Conservation (phyloP, 768 basidiomycete species). For the Suillus variegatus region DNA sequence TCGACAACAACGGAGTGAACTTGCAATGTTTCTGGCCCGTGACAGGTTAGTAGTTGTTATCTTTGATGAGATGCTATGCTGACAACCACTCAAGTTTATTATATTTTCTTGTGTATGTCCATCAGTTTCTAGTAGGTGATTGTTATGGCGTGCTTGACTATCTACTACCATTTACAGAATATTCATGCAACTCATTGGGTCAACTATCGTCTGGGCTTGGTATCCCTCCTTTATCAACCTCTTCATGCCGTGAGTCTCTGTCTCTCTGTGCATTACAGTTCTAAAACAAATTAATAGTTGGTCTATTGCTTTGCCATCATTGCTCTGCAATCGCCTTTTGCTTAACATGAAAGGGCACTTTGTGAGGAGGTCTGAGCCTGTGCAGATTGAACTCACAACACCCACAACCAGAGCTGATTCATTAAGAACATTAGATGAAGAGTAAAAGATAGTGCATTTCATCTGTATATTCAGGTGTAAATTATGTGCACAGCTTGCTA, state of each 20-base stretch:
- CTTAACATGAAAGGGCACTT: conserved; percentile 23
- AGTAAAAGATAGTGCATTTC: background rate
- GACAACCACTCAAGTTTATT: conserved; percentile 15
- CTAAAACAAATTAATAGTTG: conserved; percentile 17
- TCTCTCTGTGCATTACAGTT: background rate
- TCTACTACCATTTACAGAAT: no score
- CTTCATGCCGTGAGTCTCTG: conserved; percentile 23
- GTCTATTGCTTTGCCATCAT: conserved; percentile 25
- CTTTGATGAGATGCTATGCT: background rate
- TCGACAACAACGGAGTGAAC: conserved; percentile 1
- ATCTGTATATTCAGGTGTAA: no score
- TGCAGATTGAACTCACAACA: background rate
- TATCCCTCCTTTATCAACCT: conserved; percentile 20
- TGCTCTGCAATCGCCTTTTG: conserved; percentile 25
- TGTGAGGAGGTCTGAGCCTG: background rate
- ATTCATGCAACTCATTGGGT: conserved; percentile 18
- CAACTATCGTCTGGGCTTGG: conserved; percentile 21
- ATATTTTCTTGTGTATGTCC: conserved; percentile 24
- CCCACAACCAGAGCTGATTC: background rate
- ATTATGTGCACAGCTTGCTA: no score
- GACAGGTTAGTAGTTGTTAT: conserved; percentile 12
- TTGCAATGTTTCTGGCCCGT: conserved; percentile 11
- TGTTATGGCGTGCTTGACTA: no score
- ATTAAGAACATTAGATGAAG: background rate
- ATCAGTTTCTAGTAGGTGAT: no score